Evolutionary conservation across 306 rosid species (phyloP).

Genomic region (Glycine latifolia): DNA sequence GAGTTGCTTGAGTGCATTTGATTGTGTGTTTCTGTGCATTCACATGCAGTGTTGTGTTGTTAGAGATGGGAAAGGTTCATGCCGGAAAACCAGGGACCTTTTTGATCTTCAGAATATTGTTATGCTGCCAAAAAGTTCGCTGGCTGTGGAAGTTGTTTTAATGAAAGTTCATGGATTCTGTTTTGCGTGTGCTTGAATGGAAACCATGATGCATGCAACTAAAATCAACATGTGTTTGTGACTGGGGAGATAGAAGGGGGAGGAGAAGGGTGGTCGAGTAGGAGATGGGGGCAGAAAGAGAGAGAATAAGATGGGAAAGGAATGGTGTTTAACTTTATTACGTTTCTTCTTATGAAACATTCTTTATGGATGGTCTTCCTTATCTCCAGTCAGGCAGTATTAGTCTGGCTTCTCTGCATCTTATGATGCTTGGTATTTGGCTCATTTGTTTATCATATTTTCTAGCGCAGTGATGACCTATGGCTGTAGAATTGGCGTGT

Average conservation of each 20-base stretch:
- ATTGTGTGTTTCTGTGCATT: slow-evolving; percentile 16
- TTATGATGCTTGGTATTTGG: slow-evolving; percentile 7
- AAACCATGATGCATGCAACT: slow-evolving; percentile 34
- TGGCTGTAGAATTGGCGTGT: slow-evolving; percentile 13
- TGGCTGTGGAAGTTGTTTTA: slow-evolving; percentile 2
- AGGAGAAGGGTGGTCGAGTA: background rate
- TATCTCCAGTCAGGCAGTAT: slow-evolving; percentile 9
- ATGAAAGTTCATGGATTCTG: slow-evolving; percentile 1
- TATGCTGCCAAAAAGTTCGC: background rate
- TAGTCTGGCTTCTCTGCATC: slow-evolving; percentile 21
- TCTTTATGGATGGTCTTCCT: slow-evolving; percentile 1
- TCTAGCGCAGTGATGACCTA: slow-evolving; percentile 4
- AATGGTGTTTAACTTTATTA: background rate
- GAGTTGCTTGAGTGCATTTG: background rate
- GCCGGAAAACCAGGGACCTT: background rate
- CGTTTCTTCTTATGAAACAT: slow-evolving; percentile 1
- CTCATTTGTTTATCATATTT: slow-evolving; percentile 19
- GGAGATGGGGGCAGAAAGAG: slow-evolving; percentile 9
- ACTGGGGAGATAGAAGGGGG: background rate
- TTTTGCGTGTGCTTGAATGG: slow-evolving; percentile 22
- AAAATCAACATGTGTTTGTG: background rate
- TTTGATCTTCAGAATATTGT: background rate
- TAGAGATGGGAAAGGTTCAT: slow-evolving; percentile 18
- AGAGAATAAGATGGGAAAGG: background rate
- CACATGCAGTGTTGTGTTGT: slow-evolving; percentile 17